phyloP scores from a whole-genome alignment of 2,329 filamentous ascomycete species.

The Verticillium nubilum region DNA sequence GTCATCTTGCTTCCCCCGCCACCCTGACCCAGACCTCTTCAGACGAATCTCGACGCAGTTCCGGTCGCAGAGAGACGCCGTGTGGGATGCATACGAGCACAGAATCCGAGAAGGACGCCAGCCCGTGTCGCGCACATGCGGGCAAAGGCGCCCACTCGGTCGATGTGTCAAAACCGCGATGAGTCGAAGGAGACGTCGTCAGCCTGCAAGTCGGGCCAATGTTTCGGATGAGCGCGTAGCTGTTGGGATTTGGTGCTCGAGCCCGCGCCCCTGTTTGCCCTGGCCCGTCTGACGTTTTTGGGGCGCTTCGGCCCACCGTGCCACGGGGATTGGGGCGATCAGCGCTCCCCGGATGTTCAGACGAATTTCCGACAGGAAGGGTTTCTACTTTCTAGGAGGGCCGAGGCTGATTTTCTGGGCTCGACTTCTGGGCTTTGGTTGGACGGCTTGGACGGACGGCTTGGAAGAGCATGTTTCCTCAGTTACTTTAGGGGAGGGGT shows the following conservation, averaged over 20 bases:
- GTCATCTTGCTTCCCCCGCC: not conserved
- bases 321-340: not conserved
- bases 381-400: not conserved
- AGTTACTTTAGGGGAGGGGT: not conserved
- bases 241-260: not conserved
- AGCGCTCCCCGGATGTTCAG: not conserved
- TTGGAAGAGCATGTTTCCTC: not conserved
- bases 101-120: no score
- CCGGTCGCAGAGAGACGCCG: conserved; percentile 1
- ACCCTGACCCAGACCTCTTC: not conserved
- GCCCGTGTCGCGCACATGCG: no score
- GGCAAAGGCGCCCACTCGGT: no score
- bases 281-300: not conserved
- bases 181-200: not conserved
- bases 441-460: no score
- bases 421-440: not conserved
- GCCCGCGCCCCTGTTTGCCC: not conserved
- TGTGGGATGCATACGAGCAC: not conserved
- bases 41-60: conserved; percentile 2
- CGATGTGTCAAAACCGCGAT: not conserved
- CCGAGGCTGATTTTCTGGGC: not conserved
- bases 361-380: not conserved
- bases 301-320: not conserved
- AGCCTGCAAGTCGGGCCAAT: conserved; percentile 12
- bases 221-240: conserved; percentile 14